Evolutionary conservation across 2,329 filamentous ascomycete species (phyloP).

Genomic region (Phyllachora maydis): DNA sequence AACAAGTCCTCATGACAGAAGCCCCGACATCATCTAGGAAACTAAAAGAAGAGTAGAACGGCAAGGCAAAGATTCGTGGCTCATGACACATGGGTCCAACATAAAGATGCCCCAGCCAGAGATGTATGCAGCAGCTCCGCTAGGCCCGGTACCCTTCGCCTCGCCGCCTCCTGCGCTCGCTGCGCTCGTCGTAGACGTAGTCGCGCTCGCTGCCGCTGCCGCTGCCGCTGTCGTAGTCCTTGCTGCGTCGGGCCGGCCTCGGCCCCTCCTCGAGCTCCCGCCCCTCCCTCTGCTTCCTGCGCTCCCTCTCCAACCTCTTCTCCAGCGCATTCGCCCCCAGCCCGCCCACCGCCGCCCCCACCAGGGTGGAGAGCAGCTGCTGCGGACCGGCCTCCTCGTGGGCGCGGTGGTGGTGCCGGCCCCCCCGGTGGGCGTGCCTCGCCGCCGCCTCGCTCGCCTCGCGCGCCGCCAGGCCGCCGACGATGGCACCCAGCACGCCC

Average conservation of each 20-base stretch:
- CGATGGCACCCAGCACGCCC: constrained; percentile 29
- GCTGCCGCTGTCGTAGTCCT: constrained; percentile 1
- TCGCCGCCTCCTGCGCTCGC: too few species aligned
- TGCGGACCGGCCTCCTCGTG: constrained; percentile 10
- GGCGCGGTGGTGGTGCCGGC: constrained; percentile 9
- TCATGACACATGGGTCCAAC: too few species aligned
- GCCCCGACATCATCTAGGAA: too few species aligned
- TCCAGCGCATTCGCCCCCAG: constrained; percentile 30
- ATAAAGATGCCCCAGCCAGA: too few species aligned
- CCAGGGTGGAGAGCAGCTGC: constrained; percentile 23
- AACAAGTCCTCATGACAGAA: too few species aligned
- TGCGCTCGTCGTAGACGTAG: constrained; percentile 2
- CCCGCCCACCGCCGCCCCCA: constrained; percentile 32
- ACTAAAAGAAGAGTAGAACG: too few species aligned
- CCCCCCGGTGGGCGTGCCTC: constrained; percentile 7
- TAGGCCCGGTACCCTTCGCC: too few species aligned
- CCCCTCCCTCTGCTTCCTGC: constrained; percentile 12
- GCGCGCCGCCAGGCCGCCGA: constrained; percentile 30
- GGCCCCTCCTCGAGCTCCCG: constrained; percentile 4
- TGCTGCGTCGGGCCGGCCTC: not conserved
- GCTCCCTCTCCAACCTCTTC: constrained; percentile 18
- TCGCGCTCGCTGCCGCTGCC: constrained; percentile 1
- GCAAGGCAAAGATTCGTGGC: too few species aligned
- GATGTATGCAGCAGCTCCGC: too few species aligned
- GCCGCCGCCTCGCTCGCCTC: constrained; percentile 19